A percentile compares a stretch with the other conserved stretches of the same genome.
Conservation (phyloP, 371 early-diverging fungal genomes). For the Mucor saturninus region DNA sequence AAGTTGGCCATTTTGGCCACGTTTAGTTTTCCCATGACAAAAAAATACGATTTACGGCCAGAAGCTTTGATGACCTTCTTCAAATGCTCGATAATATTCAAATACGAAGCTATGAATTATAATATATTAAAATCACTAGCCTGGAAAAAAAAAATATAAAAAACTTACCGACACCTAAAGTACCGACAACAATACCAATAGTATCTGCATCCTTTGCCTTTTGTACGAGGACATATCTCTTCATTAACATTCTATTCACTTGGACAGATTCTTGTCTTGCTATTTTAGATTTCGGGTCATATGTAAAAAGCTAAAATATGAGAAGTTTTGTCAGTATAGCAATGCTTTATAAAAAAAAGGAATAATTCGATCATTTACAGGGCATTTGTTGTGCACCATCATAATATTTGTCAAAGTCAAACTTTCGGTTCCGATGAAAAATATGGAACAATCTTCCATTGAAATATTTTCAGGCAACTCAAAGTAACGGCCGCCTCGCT, state of each 20-base stretch:
- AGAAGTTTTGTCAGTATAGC: neutral
- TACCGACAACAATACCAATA: slow-evolving; percentile 96
- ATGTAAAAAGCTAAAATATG: slow-evolving; percentile 57
- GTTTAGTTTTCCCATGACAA: slow-evolving; percentile 94
- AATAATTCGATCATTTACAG: slow-evolving; percentile 35
- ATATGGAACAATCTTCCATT: slow-evolving; percentile 67
- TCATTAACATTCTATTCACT: slow-evolving; percentile 76
- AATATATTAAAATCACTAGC: neutral
- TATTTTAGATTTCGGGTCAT: slow-evolving; percentile 62
- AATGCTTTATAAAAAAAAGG: neutral
- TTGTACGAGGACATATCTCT: slow-evolving; percentile 82
- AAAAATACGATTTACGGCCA: slow-evolving; percentile 86
- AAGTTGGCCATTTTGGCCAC: slow-evolving; percentile 96
- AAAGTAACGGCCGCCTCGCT: slow-evolving; percentile 57
- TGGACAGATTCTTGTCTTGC: slow-evolving; percentile 66
- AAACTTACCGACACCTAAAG: slow-evolving; percentile 85
- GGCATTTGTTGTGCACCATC: slow-evolving; percentile 75
- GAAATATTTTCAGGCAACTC: slow-evolving; percentile 50
- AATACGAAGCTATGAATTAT: slow-evolving; percentile 70
- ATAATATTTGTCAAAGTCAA: slow-evolving; percentile 86
- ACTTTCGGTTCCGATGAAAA: slow-evolving; percentile 86
- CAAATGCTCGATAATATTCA: slow-evolving; percentile 78
- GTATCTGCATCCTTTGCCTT: slow-evolving; percentile 92
- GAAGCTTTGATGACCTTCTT: slow-evolving; percentile 75
- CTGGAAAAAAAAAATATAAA: neutral